Evolutionary conservation across 352 stramenopile species (phyloP).

Genomic region (Stephanocyclus meneghinianus): DNA sequence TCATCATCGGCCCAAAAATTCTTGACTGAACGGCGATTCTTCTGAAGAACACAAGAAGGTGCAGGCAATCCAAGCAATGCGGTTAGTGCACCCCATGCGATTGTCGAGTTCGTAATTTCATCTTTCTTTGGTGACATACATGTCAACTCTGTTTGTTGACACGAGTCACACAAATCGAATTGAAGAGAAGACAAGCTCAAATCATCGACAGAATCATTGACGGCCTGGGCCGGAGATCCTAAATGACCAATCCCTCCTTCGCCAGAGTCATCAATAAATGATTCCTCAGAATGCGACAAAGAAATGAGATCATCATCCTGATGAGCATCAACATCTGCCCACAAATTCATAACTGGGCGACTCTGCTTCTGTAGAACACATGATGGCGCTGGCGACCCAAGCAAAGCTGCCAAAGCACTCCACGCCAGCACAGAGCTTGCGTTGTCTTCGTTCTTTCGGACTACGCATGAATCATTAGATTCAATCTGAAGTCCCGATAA

Average conservation of each 20-base stretch:
- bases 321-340: background rate
- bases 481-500: background rate
- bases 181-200: background rate
- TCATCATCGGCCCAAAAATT: background rate
- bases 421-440: background rate
- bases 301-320: conserved; percentile 10
- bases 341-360: conserved; percentile 4
- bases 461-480: background rate
- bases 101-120: background rate
- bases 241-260: background rate
- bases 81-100: background rate
- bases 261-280: too few relatives aligned
- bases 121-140: background rate
- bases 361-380: background rate
- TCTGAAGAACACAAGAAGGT: background rate
- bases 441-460: background rate
- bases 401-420: background rate
- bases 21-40: background rate
- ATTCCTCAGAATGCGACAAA: background rate
- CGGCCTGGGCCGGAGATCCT: background rate
- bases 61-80: conserved; percentile 7
- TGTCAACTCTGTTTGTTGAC: background rate
- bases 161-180: background rate
- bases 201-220: background rate
- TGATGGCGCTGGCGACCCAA: background rate